Conservation (phyloP, 78 protist species). For the Trichosphaerium sp. region DNA sequence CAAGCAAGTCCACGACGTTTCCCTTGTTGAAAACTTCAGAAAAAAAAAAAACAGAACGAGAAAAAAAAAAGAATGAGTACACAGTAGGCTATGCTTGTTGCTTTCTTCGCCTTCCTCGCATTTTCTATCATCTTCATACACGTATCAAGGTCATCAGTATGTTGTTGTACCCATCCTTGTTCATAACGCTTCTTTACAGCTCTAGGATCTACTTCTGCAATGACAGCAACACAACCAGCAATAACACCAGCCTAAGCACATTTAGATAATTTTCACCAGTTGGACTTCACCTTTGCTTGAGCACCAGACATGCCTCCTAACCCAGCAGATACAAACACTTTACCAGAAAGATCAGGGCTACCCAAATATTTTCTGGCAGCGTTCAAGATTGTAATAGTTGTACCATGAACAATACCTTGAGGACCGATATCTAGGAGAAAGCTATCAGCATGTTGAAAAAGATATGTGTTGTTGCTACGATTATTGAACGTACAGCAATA, state of each 20-base stretch:
- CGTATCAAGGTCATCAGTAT: constrained; percentile 19
- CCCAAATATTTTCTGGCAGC: constrained; percentile 75
- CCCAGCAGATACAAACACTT: constrained; percentile 77
- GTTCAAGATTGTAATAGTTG: constrained; percentile 75
- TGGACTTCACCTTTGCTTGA: constrained; percentile 75
- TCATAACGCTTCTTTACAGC: constrained; percentile 46
- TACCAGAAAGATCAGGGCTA: not conserved
- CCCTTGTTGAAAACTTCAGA: constrained; percentile 76
- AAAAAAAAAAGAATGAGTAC: not conserved
- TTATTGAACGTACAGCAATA: constrained; percentile 48
- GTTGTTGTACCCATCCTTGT: constrained; percentile 65
- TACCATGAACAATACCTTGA: constrained; percentile 88
- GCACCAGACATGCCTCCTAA: constrained; percentile 89
- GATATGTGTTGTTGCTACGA: too few species aligned
- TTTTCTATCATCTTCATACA: constrained; percentile 21
- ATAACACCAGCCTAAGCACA: constrained; percentile 72
- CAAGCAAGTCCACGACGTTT: constrained; percentile 82
- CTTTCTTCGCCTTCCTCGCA: constrained; percentile 5
- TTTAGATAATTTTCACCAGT: too few species aligned
- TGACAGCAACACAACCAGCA: constrained; percentile 53
- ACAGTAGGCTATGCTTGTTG: not conserved
- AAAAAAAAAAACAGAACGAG: too few species aligned
- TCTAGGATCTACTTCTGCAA: constrained; percentile 67
- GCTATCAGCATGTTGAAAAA: not conserved
- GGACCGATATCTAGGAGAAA: constrained; percentile 52